Base-by-base conservation (phyloP, 306 rosid genomes). In the Gynostemma pentaphyllum region DNA sequence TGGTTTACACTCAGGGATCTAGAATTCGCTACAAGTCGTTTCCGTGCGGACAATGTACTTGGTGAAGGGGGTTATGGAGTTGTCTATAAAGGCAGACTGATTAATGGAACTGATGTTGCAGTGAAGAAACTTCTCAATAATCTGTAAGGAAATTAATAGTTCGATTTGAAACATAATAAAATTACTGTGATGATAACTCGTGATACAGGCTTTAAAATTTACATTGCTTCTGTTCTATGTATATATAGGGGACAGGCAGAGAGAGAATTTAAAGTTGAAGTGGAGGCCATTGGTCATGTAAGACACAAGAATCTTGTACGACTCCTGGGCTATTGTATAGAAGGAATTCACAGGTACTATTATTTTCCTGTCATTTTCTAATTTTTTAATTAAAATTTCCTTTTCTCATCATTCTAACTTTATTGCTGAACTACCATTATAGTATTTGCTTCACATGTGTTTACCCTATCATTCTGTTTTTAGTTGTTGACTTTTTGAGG, bases 31-130 rank as follows among this genome's bases (percentile, higher is more conserved):
- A 91, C 98, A 28, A 78, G 73, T 60, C 78, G 84, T 45, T 91
- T 91, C 68, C 72, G 88, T 30, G 60, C 81, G 0, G 88, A 75
- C 64, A 88, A 83, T 69, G 80, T 88, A 74, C 74, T 91, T 56
- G 98, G 98, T 14, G 98, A 91, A 76, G 98, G 98, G 30, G 97
- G 97, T 66, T 91, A 91, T 77, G 97, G 97, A 62, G 75, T 91
- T 75, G 97, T 91, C 78, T 91, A 91, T 74, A 79, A 39, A 81
- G 98, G 96, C 30, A 77, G 69, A 65, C 81, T 91, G 74, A 69
- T 91, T 66, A 91, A 91, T 76, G 98, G 95, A 77, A 82, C 85
- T 21, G 95, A 85, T 62, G 98, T 91, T 63, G 98, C 98, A 14
- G 98, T 91, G 81, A 91, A 91, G 77, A 91, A 88, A 70, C 87